Conservation (phyloP, 768 basidiomycete genomes). For the Mycena polygramma region DNA sequence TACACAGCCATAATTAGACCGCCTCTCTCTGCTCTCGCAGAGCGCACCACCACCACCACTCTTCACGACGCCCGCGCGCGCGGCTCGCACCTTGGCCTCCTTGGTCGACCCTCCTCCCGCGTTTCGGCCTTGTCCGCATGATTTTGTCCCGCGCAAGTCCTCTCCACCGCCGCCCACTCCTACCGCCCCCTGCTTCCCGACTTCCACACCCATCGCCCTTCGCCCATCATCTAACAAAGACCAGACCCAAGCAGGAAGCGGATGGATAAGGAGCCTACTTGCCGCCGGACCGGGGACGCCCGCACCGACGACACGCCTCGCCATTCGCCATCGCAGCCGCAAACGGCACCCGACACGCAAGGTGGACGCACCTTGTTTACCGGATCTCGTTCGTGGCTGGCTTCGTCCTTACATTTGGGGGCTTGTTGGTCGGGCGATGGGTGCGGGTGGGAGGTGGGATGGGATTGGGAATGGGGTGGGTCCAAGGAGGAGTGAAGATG, state of each 20-base stretch:
- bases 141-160: neutral
- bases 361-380: conserved; percentile 16
- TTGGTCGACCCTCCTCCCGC: neutral
- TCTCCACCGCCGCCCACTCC: neutral
- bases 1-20: neutral
- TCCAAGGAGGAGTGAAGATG: no score
- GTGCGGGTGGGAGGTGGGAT: no score
- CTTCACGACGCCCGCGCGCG: no score
- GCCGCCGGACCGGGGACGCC: conserved; percentile 23
- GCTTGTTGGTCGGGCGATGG: neutral
- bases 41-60: neutral
- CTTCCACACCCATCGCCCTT: neutral
- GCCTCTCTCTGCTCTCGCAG: neutral
- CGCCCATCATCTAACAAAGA: neutral
- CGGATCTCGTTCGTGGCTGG: neutral
- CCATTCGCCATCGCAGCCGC: conserved; percentile 12
- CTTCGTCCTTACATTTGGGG: neutral
- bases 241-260: no score
- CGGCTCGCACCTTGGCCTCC: neutral
- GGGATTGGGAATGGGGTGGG: no score
- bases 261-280: neutral
- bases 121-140: neutral
- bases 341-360: conserved; percentile 14
- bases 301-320: conserved; percentile 9
- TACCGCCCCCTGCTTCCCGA: no score